Percentiles rank a stretch among this genome's conserved stretches.
phyloP scores from a whole-genome alignment of 768 basidiomycete genomes.

The Panaeolus papilionaceus region DNA sequence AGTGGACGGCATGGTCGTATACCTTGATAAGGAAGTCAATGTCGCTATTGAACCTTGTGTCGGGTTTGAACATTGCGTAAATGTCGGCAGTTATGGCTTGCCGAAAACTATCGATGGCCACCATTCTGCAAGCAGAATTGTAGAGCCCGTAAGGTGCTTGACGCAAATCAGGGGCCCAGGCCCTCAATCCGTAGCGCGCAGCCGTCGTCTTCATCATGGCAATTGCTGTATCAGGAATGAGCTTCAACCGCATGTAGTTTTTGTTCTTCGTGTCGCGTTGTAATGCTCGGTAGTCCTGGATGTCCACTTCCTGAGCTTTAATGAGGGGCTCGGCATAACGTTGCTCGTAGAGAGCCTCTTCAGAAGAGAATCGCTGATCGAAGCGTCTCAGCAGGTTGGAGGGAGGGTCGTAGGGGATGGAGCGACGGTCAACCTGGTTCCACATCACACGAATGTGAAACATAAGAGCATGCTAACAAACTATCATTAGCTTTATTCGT shows the following conservation, averaged over 20 bases:
- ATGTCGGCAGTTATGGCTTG: neutral
- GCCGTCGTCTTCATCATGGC: neutral
- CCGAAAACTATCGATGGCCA: conserved; percentile 1
- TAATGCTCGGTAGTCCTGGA: neutral
- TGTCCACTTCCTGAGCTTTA: neutral
- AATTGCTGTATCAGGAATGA: neutral
- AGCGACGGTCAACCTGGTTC: conserved; percentile 6
- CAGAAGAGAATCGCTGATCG: neutral
- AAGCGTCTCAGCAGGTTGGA: neutral
- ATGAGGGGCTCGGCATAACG: conserved; percentile 1
- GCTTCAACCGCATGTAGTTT: neutral
- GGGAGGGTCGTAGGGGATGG: neutral
- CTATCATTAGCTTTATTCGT: neutral
- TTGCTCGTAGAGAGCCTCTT: conserved; percentile 13
- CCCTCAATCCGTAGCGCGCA: conserved; percentile 5
- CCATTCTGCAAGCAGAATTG: conserved; percentile 13
- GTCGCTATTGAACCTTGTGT: neutral
- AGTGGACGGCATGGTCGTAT: conserved; percentile 16
- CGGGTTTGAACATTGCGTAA: neutral
- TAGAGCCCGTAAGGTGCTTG: conserved; percentile 11
- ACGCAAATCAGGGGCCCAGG: conserved; percentile 11
- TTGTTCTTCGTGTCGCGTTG: conserved; percentile 4
- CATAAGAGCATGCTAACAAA: neutral
- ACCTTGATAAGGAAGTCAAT: conserved; percentile 14
- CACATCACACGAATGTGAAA: conserved; percentile 14